A percentile compares a stretch with the other conserved stretches of the same genome.
Conservation (phyloP, 139 green algal genomes). For the Haematococcus lacustris region DNA sequence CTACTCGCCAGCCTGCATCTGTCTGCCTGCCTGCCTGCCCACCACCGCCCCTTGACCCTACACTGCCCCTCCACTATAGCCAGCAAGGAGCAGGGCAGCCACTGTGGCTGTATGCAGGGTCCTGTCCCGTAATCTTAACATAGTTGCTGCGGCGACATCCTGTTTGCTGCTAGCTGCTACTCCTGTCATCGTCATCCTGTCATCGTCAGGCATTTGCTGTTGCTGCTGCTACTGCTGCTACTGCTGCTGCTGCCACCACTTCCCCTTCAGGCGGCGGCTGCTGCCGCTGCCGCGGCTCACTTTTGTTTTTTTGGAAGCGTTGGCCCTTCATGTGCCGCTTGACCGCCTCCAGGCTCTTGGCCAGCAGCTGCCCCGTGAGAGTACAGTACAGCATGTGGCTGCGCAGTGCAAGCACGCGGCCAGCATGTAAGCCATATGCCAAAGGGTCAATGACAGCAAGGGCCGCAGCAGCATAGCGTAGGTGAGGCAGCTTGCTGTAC, state of each 20-base stretch:
- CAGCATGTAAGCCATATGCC: too few species aligned
- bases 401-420: constrained; percentile 7
- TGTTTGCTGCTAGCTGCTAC: neutral
- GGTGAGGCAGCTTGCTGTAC: too few species aligned
- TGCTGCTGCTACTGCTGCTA: neutral
- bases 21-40: neutral
- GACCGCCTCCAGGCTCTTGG: constrained; percentile 50
- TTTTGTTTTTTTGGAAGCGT: constrained; percentile 4
- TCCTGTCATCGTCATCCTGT: neutral
- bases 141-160: neutral
- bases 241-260: too few species aligned
- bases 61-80: neutral
- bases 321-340: constrained; percentile 65
- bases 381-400: constrained; percentile 71
- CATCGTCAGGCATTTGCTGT: constrained; percentile 7
- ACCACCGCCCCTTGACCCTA: neutral
- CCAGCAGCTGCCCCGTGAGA: constrained; percentile 69
- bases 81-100: neutral
- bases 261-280: too few species aligned
- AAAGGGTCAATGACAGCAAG: too few species aligned
- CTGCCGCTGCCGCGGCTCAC: too few species aligned
- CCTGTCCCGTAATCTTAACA: neutral
- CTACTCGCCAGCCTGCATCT: too few species aligned
- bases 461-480: too few species aligned
- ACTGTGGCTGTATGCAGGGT: neutral